Evolutionary conservation across 164 flowering plant species (phyloP).

Genomic region (Vitis rupestris): DNA sequence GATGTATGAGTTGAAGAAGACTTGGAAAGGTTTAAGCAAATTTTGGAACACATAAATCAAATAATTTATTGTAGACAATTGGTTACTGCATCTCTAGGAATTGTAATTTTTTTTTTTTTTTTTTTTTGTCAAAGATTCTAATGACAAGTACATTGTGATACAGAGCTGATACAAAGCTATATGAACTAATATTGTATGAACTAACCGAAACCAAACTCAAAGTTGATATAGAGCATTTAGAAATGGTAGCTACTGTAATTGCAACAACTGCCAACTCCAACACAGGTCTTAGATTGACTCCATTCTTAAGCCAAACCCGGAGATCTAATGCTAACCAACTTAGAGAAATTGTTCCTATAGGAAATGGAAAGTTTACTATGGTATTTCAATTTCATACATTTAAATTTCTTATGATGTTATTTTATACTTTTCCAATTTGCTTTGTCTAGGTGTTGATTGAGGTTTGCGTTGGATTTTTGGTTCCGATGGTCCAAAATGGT

Average conservation of each 20-base stretch:
- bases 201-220: not conserved
- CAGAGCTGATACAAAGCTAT: no score
- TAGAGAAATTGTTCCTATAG: conserved; percentile 16
- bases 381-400: not conserved
- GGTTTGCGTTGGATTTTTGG: not conserved
- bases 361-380: conserved; percentile 16
- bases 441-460: no score
- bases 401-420: not conserved
- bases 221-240: not conserved
- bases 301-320: conserved; percentile 17
- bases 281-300: conserved; percentile 12
- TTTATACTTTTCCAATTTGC: not conserved
- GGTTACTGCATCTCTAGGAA: not conserved
- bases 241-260: conserved; percentile 3
- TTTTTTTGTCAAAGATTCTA: no score
- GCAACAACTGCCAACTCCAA: conserved; percentile 16
- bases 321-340: conserved; percentile 11
- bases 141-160: no score
- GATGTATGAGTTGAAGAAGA: no score
- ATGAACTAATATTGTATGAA: no score
- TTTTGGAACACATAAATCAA: not conserved
- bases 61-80: not conserved
- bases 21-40: not conserved
- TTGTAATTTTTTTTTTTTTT: no score
- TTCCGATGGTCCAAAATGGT: conserved; percentile 66